Evolutionary conservation across 768 basidiomycete species (phyloP).

Genomic region (Pleurotus salmoneostramineus): DNA sequence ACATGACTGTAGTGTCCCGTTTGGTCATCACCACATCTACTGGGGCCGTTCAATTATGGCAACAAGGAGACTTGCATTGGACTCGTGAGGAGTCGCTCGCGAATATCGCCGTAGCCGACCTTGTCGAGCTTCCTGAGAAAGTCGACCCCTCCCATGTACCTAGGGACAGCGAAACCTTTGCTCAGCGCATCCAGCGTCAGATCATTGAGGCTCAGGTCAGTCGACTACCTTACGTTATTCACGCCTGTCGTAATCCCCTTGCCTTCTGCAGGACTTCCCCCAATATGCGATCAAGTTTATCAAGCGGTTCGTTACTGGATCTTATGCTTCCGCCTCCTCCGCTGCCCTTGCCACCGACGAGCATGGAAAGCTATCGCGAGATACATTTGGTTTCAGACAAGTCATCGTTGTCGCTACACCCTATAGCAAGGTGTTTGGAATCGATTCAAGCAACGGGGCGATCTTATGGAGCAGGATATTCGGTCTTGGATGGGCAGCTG

Average conservation of each 20-base stretch:
- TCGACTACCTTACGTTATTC: background rate
- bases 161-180: constrained; percentile 48
- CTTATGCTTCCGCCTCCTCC: constrained; percentile 49
- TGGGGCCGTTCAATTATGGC: constrained; percentile 76
- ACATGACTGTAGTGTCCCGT: constrained; percentile 31
- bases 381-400: constrained; percentile 86
- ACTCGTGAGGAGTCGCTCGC: constrained; percentile 78
- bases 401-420: constrained; percentile 70
- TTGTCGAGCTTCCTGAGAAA: constrained; percentile 76
- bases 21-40: constrained; percentile 66
- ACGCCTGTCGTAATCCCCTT: background rate
- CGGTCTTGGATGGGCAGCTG: constrained; percentile 64
- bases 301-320: constrained; percentile 68
- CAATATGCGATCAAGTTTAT: constrained; percentile 62
- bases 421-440: constrained; percentile 73
- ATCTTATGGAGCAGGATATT: constrained; percentile 80
- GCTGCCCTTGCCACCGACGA: constrained; percentile 25
- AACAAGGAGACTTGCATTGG: constrained; percentile 60
- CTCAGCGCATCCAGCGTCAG: constrained; percentile 51
- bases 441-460: constrained; percentile 76
- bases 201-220: constrained; percentile 54
- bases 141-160: constrained; percentile 23
- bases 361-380: constrained; percentile 46
- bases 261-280: constrained; percentile 57
- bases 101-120: constrained; percentile 55